A percentile compares a stretch with the other conserved stretches of the same genome.
phyloP scores from a whole-genome alignment of 1,284 basidiomycete species.

The Sporisorium scitamineum region DNA sequence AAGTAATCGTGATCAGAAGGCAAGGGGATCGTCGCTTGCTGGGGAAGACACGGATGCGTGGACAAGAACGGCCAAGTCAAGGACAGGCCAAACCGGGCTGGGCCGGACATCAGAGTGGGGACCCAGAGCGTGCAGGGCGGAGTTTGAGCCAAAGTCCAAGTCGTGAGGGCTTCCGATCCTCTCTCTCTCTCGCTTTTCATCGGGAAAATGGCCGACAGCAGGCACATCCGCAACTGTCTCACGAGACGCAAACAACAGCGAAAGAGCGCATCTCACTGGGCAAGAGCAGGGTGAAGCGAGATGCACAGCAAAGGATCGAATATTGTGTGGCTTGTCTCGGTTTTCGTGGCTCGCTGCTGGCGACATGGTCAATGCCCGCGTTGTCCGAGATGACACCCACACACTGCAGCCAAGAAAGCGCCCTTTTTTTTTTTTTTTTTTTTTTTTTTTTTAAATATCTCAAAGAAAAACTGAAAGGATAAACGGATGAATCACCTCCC shows the following conservation, averaged over 20 bases:
- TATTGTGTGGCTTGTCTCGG: neutral
- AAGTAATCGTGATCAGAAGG: neutral
- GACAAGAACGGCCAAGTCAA: neutral
- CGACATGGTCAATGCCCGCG: neutral
- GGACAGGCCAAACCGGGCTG: neutral
- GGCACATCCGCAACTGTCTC: neutral
- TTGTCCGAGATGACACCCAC: neutral
- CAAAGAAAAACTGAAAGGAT: neutral
- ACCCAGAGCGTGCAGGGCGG: neutral
- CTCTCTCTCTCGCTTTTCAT: too few species aligned
- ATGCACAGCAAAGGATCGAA: neutral
- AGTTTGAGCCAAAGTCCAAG: neutral
- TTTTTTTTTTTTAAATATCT: too few species aligned
- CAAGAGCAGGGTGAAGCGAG: too few species aligned
- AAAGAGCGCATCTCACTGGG: too few species aligned
- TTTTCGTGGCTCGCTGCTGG: neutral
- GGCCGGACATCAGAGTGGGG: conserved; percentile 1
- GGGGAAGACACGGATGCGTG: neutral
- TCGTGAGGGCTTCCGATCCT: too few species aligned
- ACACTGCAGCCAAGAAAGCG: neutral
- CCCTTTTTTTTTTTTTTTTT: neutral
- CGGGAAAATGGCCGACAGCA: neutral
- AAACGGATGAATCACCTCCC: neutral
- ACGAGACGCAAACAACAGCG: too few species aligned
- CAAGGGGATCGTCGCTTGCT: neutral